phyloP scores from a whole-genome alignment of 371 early-diverging fungal species.

The Mucor saturninus region DNA sequence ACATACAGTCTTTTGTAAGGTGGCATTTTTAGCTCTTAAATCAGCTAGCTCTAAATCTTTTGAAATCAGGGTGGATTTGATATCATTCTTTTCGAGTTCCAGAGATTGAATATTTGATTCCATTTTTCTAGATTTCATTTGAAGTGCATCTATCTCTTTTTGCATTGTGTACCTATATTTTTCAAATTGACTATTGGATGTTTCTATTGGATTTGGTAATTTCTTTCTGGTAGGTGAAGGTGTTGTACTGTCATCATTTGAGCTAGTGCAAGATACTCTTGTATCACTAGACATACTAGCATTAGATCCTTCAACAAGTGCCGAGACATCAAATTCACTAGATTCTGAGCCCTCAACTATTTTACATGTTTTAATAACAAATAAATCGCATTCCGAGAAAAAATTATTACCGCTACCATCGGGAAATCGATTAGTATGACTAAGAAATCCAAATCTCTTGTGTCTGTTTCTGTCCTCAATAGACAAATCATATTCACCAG shows the following conservation, averaged over 20 bases:
- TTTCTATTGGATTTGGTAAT: constrained; percentile 7
- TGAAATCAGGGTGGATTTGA: constrained; percentile 20
- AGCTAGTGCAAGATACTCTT: constrained; percentile 25
- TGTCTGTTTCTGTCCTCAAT: constrained; percentile 28
- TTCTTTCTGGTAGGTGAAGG: constrained; percentile 5
- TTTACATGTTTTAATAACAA: constrained; percentile 4
- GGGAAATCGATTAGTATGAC: constrained; percentile 36
- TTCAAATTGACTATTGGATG: constrained; percentile 28
- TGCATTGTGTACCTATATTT: constrained; percentile 40
- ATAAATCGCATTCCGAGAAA: background rate
- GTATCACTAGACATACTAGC: constrained; percentile 9
- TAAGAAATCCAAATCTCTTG: constrained; percentile 40
- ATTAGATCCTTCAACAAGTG: constrained; percentile 6
- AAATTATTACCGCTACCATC: constrained; percentile 11
- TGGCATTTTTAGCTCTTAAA: constrained; percentile 35
- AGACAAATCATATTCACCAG: constrained; percentile 46
- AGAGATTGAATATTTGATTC: constrained; percentile 30
- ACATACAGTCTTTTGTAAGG: constrained; percentile 36
- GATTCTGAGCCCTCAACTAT: background rate
- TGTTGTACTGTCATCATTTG: constrained; percentile 28
- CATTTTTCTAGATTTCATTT: constrained; percentile 37
- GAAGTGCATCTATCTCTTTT: constrained; percentile 44
- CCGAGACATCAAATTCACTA: background rate
- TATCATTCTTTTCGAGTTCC: constrained; percentile 30
- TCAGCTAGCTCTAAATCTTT: constrained; percentile 44